Conservation (phyloP, 2,329 filamentous ascomycete species). For the Bipolaris zeicola region DNA sequence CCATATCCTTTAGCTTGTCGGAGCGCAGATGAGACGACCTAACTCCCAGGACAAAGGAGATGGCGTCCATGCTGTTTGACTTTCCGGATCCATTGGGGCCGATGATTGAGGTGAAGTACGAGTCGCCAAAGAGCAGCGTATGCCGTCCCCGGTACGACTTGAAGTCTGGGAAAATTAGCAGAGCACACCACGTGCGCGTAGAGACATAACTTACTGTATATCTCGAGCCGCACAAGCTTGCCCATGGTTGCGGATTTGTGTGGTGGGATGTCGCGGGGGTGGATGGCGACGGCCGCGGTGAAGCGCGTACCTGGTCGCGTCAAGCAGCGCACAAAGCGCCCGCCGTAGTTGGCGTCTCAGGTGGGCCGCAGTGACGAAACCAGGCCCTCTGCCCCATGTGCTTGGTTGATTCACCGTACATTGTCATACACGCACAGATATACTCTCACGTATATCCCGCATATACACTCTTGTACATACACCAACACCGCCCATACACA, state of each 20-base stretch:
- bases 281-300: conserved; percentile 3
- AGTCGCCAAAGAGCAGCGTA: conserved; percentile 91
- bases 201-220: conserved; percentile 73
- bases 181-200: conserved; percentile 15
- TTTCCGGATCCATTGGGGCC: conserved; percentile 99
- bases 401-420: background rate
- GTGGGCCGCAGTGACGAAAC: conserved; percentile 33
- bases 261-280: conserved; percentile 20
- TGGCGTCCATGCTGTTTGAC: conserved; percentile 99
- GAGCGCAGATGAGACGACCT: conserved; percentile 98
- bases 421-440: background rate
- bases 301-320: conserved; percentile 22
- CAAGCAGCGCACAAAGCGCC: conserved; percentile 12
- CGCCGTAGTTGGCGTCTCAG: conserved; percentile 30
- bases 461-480: background rate
- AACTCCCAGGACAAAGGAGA: conserved; percentile 97
- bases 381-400: conserved; percentile 1
- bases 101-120: conserved; percentile 98
- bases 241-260: conserved; percentile 67
- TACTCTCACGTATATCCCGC: background rate
- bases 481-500: background rate
- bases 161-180: conserved; percentile 70
- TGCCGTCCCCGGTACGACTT: conserved; percentile 99
- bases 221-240: conserved; percentile 91
- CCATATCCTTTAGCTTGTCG: conserved; percentile 87